Conservation (phyloP, 495 filamentous ascomycete genomes). For the Aspergillus coremiiformis region DNA sequence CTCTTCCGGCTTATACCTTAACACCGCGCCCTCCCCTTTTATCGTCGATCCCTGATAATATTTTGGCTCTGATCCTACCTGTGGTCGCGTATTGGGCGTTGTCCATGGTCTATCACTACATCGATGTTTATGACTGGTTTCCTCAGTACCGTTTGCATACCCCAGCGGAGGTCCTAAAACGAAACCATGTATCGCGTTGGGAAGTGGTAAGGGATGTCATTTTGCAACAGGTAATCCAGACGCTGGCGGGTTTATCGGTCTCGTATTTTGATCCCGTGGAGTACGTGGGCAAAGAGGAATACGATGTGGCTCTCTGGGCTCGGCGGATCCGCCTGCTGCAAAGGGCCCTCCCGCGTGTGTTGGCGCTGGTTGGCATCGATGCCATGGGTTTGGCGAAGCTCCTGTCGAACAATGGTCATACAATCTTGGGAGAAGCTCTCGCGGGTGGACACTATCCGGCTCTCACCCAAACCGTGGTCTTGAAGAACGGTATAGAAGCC, state of each 20-base stretch:
- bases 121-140: slow-evolving; percentile 77
- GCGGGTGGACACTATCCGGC: slow-evolving; percentile 67
- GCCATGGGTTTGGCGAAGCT: slow-evolving; percentile 30
- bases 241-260: slow-evolving; percentile 53
- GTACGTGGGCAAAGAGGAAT: slow-evolving; percentile 64
- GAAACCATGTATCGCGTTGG: slow-evolving; percentile 76
- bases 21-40: slow-evolving; percentile 61
- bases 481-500: slow-evolving; percentile 27
- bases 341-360: slow-evolving; percentile 53
- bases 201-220: slow-evolving; percentile 83
- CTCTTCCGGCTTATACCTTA: slow-evolving; percentile 66
- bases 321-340: slow-evolving; percentile 64
- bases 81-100: slow-evolving; percentile 81
- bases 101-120: slow-evolving; percentile 77
- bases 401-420: slow-evolving; percentile 42
- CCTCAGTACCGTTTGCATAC: slow-evolving; percentile 87
- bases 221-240: slow-evolving; percentile 84
- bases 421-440: slow-evolving; percentile 58
- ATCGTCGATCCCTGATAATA: slow-evolving; percentile 71
- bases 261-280: slow-evolving; percentile 57
- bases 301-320: slow-evolving; percentile 78
- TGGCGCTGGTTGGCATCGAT: slow-evolving; percentile 40
- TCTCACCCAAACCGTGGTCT: slow-evolving; percentile 25
- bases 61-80: slow-evolving; percentile 65
- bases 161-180: slow-evolving; percentile 73